These are phyloP conservation scores for Ascochyta pisi DNA, from an alignment of 2,329 filamentous ascomycete species.

Conservation along the genomic window DNA sequence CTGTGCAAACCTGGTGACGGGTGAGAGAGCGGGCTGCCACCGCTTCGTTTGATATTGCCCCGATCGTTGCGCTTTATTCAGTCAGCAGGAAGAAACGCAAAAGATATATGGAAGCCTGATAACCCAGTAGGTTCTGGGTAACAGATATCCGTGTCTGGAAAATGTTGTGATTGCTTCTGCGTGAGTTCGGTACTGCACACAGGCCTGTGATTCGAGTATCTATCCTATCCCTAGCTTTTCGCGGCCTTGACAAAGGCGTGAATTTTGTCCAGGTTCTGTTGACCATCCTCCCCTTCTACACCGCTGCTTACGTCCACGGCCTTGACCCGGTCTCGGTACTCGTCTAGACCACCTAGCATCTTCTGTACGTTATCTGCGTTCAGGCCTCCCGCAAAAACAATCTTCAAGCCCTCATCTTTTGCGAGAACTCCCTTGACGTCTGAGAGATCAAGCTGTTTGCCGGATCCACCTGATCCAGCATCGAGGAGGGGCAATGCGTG, in stretches of 20 bases:
- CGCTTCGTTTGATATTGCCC: background rate
- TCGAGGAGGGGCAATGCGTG: constrained; percentile 87
- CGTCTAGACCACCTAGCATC: constrained; percentile 68
- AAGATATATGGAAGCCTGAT: too few species aligned
- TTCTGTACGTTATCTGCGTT: constrained; percentile 78
- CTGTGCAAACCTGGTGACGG: background rate
- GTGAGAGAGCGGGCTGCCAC: constrained; percentile 20
- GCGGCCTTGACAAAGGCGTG: constrained; percentile 77
- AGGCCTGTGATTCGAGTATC: background rate
- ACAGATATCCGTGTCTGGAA: background rate
- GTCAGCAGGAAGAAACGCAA: background rate
- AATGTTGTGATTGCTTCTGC: background rate
- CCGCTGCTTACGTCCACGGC: constrained; percentile 95
- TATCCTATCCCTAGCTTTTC: constrained; percentile 47
- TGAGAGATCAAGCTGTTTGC: constrained; percentile 75
- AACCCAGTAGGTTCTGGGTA: background rate
- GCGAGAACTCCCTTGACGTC: constrained; percentile 72
- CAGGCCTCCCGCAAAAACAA: constrained; percentile 86
- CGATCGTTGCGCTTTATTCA: background rate
- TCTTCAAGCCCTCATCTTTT: constrained; percentile 71
- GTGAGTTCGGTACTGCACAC: background rate
- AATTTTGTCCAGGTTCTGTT: constrained; percentile 84
- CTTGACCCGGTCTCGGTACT: constrained; percentile 68
- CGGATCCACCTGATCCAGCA: constrained; percentile 82
- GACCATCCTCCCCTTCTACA: constrained; percentile 74